Base-by-base conservation (phyloP, 768 basidiomycete species). In the Pisolithus tinctorius region DNA sequence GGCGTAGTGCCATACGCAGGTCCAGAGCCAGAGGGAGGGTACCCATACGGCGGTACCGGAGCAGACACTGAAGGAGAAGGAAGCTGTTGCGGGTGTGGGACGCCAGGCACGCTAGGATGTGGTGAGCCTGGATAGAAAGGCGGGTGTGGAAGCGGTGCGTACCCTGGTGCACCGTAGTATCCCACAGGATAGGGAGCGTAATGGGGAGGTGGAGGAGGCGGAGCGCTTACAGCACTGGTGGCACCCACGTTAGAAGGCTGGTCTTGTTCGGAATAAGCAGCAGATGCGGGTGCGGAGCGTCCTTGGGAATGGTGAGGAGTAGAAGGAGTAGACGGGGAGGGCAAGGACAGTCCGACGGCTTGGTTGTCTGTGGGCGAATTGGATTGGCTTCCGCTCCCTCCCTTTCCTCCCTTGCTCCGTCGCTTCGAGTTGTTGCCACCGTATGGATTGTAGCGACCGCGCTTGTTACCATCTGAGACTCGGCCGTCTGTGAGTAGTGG, bases 401-500 rank as follows among this genome's bases (percentile, higher is more conserved):
- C 55, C 42, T 52, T 66, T 69, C n/a, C 27, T 45, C 65, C 60
- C 58, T 69, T 76, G 45, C 34, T 11, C 34, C 72, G 69, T n/a
- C 69, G 69, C 59, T 76, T 78, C 47, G 63, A 36, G 6, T 49
- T 44, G 14, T 60, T 51, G 42, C 14, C 25, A 11, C 59, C 58
- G 50, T 78, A 78, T 4, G 80, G 78, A 30, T 68, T 70, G 55
- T 57, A 78, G 20, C 78, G 71, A 54, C 71, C 72, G 39, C 50
- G 51, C 13, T 75, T 74, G 58, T 75, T 78, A 39, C 59, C 59
- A 30, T 77, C 78, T 1, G 73, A 54, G 25, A 73, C 52, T 45
- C 73, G 74, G 27, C 71, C 70, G 38, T 79, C 77, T 1, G 72
- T 74, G 38, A 79, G 72, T 37, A 81, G 76, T 11, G 78, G 78